These are phyloP conservation scores for Colletotrichum tofieldiae DNA, from an alignment of 2,329 filamentous ascomycete genomes.

Conservation along the genomic window DNA sequence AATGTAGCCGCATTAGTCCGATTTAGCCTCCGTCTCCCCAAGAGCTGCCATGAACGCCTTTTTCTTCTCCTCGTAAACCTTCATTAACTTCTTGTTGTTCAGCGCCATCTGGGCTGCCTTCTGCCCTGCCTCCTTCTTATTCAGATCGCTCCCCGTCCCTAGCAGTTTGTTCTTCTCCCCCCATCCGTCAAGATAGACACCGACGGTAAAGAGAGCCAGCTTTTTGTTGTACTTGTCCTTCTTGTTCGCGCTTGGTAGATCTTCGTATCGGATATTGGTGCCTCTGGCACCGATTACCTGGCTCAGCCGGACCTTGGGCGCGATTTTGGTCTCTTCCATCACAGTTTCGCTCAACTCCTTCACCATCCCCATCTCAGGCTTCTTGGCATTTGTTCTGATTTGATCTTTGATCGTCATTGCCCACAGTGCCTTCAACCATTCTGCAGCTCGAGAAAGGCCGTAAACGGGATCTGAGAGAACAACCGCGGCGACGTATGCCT, in stretches of 20 bases:
- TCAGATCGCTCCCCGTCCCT: constrained; percentile 74
- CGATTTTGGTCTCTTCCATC: constrained; percentile 1
- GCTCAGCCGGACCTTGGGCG: constrained; percentile 66
- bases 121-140: constrained; percentile 79
- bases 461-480: constrained; percentile 76
- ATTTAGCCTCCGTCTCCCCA: constrained; percentile 5
- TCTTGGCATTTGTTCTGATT: constrained; percentile 53
- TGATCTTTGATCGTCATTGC: constrained; percentile 72
- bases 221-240: constrained; percentile 68
- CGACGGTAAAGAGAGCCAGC: constrained; percentile 74
- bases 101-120: constrained; percentile 77
- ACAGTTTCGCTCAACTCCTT: constrained; percentile 42
- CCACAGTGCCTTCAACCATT: constrained; percentile 86
- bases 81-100: constrained; percentile 76
- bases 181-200: constrained; percentile 77
- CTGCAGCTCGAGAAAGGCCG: constrained; percentile 73
- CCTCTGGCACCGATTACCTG: constrained; percentile 70
- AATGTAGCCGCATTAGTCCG: background rate
- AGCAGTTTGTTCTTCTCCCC: constrained; percentile 75
- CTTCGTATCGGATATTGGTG: constrained; percentile 74
- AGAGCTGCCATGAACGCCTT: constrained; percentile 53
- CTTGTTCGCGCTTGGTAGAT: constrained; percentile 62
- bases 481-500: constrained; percentile 88
- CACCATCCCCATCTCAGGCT: constrained; percentile 24
- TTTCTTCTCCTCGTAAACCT: constrained; percentile 65